Conservation (phyloP, 139 green algal species). For the Asterochloris sp. region DNA sequence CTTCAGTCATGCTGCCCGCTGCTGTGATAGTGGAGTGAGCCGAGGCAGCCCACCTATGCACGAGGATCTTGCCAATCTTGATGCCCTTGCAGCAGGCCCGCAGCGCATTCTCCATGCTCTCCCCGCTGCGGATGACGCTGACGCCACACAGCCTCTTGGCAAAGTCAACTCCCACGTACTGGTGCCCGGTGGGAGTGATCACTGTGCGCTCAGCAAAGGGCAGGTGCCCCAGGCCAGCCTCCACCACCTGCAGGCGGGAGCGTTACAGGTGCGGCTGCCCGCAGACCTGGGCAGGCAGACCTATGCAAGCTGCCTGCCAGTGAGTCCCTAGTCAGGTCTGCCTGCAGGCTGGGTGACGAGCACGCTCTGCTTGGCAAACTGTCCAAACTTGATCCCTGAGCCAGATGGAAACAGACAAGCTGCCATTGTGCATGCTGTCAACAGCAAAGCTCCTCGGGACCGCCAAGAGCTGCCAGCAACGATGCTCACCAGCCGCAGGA, state of each 20-base stretch:
- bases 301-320: no score
- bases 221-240: slow-evolving; percentile 87
- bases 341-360: no score
- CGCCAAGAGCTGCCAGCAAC: not conserved
- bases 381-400: no score
- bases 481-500: slow-evolving; percentile 64
- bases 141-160: slow-evolving; percentile 92
- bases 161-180: slow-evolving; percentile 96
- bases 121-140: slow-evolving; percentile 88
- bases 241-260: slow-evolving; percentile 55
- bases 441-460: not conserved
- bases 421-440: no score
- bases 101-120: slow-evolving; percentile 97
- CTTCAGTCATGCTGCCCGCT: no score
- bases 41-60: slow-evolving; percentile 53
- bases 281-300: not conserved
- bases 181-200: slow-evolving; percentile 78
- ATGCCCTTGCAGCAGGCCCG: slow-evolving; percentile 96
- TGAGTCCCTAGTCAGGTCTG: no score
- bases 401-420: no score
- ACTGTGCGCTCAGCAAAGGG: slow-evolving; percentile 90
- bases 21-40: no score
- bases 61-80: slow-evolving; percentile 98
- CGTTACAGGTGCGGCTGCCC: not conserved
- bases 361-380: no score